These are phyloP conservation scores for Cercospora citrullina DNA, from an alignment of 2,329 filamentous ascomycete genomes.

Conservation along the genomic window DNA sequence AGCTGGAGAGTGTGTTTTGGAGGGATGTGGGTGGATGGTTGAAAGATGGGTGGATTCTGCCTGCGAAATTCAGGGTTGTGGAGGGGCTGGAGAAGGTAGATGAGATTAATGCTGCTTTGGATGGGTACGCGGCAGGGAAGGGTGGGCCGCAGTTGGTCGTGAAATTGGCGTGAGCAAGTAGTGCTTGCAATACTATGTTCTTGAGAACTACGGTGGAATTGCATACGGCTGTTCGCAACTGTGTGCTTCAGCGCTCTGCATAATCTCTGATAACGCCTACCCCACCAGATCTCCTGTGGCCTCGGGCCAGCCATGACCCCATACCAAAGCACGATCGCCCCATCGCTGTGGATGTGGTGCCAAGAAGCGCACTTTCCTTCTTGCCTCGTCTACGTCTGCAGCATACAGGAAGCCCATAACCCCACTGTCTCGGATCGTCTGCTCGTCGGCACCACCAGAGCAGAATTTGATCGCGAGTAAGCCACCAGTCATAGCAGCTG, in stretches of 20 bases:
- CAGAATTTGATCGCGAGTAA: conserved; percentile 80
- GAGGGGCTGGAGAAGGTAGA: conserved; percentile 6
- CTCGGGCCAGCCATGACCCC: conserved; percentile 79
- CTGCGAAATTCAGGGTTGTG: not conserved
- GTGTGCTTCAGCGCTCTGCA: not conserved
- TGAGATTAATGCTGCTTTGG: conserved; percentile 16
- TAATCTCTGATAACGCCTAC: conserved; percentile 30
- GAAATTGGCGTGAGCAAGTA: not conserved
- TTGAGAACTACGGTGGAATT: not conserved
- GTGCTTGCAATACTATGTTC: not conserved
- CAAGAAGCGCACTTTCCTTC: conserved; percentile 75
- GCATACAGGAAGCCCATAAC: conserved; percentile 94
- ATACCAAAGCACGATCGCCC: conserved; percentile 75
- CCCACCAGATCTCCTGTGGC: conserved; percentile 75
- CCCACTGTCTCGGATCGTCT: conserved; percentile 74
- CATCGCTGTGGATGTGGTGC: conserved; percentile 80
- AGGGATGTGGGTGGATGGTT: conserved; percentile 10
- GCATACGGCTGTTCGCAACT: not conserved
- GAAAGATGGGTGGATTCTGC: not conserved
- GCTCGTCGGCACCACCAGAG: conserved; percentile 64
- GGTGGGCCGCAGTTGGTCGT: conserved; percentile 12
- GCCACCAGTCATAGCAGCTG: conserved; percentile 71
- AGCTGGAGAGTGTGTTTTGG: conserved; percentile 9
- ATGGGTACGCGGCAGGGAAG: conserved; percentile 6
- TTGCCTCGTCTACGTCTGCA: conserved; percentile 83